Evolutionary conservation across 2,329 filamentous ascomycete species (phyloP), one percentile per base, ranked within the genome.

Genomic region (Hypoxylon sp.): DNA sequence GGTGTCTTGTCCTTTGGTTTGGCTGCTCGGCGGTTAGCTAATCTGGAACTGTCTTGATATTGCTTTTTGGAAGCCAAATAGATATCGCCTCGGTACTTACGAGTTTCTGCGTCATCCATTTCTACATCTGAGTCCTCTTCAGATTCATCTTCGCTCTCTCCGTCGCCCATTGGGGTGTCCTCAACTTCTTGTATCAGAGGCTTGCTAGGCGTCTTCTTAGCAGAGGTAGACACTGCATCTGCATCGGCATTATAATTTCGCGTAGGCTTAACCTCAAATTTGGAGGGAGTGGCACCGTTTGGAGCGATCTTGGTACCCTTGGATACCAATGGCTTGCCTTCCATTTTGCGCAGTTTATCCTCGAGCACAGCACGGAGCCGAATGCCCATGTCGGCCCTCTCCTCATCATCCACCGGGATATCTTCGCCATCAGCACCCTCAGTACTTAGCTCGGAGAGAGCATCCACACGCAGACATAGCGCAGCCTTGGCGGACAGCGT

Each of bases 191-290:
- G 76, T 67, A 79, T 78, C 67, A 79, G 61, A 42, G 83, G 81
- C 75, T 84, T 81, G 61, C 77, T 78, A 10, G 75, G 70, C 21
- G 75, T 77, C 67, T 78, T 78, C 52, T 78, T 77, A 27, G 81
- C 74, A 44, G 79, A 77, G 29, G 83, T 82, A 13, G 84, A 85
- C 55, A 98, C 84, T 70, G 94, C 95, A 81, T 99, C 96, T 59
- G 93, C 96, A 78, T 98, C 94, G 53, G 89, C 87, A 81, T 98
- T 98, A 87, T 99, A 99, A 82, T 95, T 96, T 78, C 93, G 88
- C 10, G 92, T 92, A 81, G 98, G 93, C 83, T 97, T 97, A 77
- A 99, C 86, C 71, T 94, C 92, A 87, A 93, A 97, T 82, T 97
- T 97, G 75, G 90, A 89, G 63, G 90, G 88, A 31, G 86, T 82